Percentiles rank a stretch among this genome's conserved stretches.
These are phyloP conservation scores for Trametes sp. DNA, from an alignment of 1,284 basidiomycete genomes.

Conservation along the genomic window DNA sequence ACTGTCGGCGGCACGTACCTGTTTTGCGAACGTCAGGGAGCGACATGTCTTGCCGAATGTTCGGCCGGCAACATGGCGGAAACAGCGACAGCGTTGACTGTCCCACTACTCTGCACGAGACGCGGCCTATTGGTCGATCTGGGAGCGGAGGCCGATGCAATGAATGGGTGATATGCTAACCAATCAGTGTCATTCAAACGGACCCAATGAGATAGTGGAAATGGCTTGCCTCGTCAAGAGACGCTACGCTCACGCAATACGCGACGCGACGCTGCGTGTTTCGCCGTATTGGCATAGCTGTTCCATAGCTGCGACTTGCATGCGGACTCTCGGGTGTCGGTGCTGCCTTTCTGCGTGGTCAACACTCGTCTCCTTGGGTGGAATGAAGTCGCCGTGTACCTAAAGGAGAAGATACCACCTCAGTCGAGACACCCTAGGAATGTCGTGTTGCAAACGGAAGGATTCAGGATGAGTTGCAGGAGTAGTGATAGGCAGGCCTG, in stretches of 20 bases:
- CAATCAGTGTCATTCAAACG: neutral
- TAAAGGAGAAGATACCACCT: too few relatives aligned
- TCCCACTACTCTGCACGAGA: neutral
- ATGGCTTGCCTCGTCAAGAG: neutral
- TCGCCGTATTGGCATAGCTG: too few relatives aligned
- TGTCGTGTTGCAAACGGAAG: too few relatives aligned
- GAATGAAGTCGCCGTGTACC: too few relatives aligned
- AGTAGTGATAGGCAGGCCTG: too few relatives aligned
- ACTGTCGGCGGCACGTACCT: neutral
- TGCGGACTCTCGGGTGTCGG: too few relatives aligned
- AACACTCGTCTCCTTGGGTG: too few relatives aligned
- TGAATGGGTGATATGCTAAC: neutral
- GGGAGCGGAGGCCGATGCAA: neutral
- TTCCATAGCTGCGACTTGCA: too few relatives aligned
- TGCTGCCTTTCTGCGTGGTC: too few relatives aligned
- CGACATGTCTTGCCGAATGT: constrained; percentile 5
- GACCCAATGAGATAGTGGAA: neutral
- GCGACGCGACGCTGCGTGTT: neutral
- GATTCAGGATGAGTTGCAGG: too few relatives aligned
- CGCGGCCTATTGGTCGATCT: neutral
- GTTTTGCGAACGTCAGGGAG: neutral
- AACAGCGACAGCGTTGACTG: neutral
- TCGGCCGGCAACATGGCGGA: constrained; percentile 20
- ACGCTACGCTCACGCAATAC: neutral
- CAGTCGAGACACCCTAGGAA: too few relatives aligned